phyloP scores from a whole-genome alignment of 1,139 yeast species.

The Tardiomyces depauwii region DNA sequence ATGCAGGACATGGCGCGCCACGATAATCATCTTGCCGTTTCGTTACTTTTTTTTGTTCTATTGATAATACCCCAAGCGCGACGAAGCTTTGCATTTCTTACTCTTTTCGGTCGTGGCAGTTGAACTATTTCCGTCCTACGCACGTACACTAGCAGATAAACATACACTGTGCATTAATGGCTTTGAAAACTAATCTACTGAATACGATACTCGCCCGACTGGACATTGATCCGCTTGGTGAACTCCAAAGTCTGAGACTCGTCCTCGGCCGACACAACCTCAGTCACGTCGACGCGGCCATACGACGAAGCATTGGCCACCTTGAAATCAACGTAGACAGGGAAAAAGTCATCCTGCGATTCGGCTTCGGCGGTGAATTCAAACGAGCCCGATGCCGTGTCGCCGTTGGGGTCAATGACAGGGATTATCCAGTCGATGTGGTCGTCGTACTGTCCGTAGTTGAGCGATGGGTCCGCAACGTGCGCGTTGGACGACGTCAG shows the following conservation, averaged over 20 bases:
- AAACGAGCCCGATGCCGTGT: constrained; percentile 53
- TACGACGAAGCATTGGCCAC: constrained; percentile 28
- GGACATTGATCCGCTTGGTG: constrained; percentile 51
- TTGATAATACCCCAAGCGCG: too few relatives aligned
- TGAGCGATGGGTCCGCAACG: constrained; percentile 29
- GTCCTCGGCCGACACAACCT: constrained; percentile 29
- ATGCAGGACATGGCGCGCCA: too few relatives aligned
- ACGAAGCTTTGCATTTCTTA: too few relatives aligned
- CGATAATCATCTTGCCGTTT: too few relatives aligned
- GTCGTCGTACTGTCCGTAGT: constrained; percentile 29
- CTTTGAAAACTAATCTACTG: constrained; percentile 16
- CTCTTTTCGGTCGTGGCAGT: too few relatives aligned
- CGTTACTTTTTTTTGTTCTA: too few relatives aligned
- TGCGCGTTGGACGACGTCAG: constrained; percentile 43
- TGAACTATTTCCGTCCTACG: too few relatives aligned
- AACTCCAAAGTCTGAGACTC: constrained; percentile 50
- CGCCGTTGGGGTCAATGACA: constrained; percentile 27
- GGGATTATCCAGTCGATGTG: constrained; percentile 31
- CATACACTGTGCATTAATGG: background rate
- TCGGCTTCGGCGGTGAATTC: constrained; percentile 67
- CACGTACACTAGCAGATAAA: too few relatives aligned
- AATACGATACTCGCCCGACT: constrained; percentile 56
- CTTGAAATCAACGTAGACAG: constrained; percentile 54
- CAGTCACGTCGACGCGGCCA: constrained; percentile 37
- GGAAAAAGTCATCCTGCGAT: constrained; percentile 82